These are phyloP conservation scores for Aspergillus pseudoglaucus DNA, from an alignment of 2,329 filamentous ascomycete genomes.

Conservation along the genomic window DNA sequence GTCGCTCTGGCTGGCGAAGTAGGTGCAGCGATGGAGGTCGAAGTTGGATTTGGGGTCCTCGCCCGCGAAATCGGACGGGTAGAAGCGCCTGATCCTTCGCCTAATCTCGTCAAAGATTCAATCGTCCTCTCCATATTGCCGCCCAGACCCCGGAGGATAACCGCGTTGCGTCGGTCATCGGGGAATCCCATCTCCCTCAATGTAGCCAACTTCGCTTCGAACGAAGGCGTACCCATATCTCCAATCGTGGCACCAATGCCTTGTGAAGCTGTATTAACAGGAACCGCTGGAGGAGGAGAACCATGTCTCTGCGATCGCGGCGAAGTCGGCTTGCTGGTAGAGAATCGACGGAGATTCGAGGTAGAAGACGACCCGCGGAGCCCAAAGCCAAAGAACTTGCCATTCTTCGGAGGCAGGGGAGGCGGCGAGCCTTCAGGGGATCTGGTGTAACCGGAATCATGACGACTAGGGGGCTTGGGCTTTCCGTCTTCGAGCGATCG, in stretches of 20 bases:
- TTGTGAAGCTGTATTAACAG: constrained; percentile 25
- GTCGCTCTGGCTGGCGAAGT: constrained; percentile 15
- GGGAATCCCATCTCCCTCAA: constrained; percentile 87
- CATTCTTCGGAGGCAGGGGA: constrained; percentile 55
- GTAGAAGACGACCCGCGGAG: constrained; percentile 65
- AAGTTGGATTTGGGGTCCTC: constrained; percentile 45
- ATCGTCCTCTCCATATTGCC: constrained; percentile 82
- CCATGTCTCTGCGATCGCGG: constrained; percentile 19
- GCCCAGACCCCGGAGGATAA: constrained; percentile 73
- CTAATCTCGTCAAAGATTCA: constrained; percentile 75
- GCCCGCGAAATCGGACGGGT: constrained; percentile 47
- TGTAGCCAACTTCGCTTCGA: constrained; percentile 68
- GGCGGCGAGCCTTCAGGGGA: constrained; percentile 51
- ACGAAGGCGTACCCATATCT: constrained; percentile 36
- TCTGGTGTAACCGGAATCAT: constrained; percentile 51
- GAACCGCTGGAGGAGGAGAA: constrained; percentile 21
- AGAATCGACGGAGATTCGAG: constrained; percentile 54
- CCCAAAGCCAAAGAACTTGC: constrained; percentile 56
- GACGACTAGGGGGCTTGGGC: constrained; percentile 42
- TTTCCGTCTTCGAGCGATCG: constrained; percentile 46
- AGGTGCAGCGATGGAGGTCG: constrained; percentile 13
- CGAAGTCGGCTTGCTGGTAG: constrained; percentile 48
- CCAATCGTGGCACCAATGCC: constrained; percentile 63
- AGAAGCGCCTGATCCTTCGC: constrained; percentile 48
- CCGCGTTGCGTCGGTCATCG: constrained; percentile 73